These are phyloP conservation scores for Neoboletus subvelutipes DNA, from an alignment of 768 basidiomycete species.

Conservation along the genomic window DNA sequence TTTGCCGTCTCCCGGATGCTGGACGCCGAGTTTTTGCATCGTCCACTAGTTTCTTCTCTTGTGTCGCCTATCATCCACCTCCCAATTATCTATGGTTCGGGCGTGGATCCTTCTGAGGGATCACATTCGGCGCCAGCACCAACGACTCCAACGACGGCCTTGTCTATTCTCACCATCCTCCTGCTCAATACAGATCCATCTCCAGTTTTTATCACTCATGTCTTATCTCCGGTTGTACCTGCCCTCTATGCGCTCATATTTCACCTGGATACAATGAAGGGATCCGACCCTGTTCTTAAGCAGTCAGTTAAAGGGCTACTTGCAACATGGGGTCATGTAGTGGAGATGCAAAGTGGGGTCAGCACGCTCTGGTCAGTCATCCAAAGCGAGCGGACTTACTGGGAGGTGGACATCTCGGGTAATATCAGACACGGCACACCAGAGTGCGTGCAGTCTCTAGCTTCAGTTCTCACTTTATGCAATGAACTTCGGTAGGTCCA, in stretches of 20 bases:
- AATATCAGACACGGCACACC: conserved; percentile 40
- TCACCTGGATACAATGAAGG: conserved; percentile 51
- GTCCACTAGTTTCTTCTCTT: conserved; percentile 25
- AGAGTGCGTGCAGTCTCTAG: conserved; percentile 39
- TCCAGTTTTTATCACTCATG: conserved; percentile 56
- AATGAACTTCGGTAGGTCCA: conserved; percentile 16
- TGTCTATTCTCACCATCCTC: conserved; percentile 55
- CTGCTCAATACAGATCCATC: conserved; percentile 80
- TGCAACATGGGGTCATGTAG: conserved; percentile 73
- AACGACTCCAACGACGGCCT: conserved; percentile 38
- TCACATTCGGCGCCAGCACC: neutral
- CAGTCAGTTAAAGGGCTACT: conserved; percentile 62
- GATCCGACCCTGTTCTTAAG: conserved; percentile 63
- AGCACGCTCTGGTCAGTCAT: conserved; percentile 61
- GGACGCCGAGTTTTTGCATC: conserved; percentile 31
- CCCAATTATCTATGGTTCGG: conserved; percentile 41
- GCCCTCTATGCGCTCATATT: conserved; percentile 63
- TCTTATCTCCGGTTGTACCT: conserved; percentile 69
- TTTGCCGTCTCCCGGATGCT: conserved; percentile 71
- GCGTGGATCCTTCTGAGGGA: neutral
- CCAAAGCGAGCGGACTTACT: conserved; percentile 46
- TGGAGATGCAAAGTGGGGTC: conserved; percentile 50
- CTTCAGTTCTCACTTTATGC: neutral
- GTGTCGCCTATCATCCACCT: conserved; percentile 52
- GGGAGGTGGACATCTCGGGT: conserved; percentile 59